Evolutionary conservation across 495 filamentous ascomycete genomes (phyloP).

Genomic region (Penicillium daleae): DNA sequence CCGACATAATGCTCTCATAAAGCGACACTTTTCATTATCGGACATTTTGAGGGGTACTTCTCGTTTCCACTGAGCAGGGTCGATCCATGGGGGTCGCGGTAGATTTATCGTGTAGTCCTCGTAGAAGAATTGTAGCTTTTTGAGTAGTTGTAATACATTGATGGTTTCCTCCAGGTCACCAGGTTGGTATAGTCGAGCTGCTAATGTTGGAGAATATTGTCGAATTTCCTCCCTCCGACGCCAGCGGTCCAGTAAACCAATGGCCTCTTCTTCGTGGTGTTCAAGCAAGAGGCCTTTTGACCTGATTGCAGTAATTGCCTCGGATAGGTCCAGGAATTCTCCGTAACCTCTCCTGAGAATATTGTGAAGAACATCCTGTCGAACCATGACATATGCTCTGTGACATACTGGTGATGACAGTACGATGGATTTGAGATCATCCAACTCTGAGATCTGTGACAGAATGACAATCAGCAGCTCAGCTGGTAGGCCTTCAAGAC

Average conservation of each 20-base stretch:
- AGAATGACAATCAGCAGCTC: constrained; percentile 30
- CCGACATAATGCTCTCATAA: constrained; percentile 27
- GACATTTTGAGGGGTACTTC: constrained; percentile 13
- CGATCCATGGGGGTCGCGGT: constrained; percentile 21
- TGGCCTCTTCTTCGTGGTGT: constrained; percentile 13
- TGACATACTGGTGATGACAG: constrained; percentile 26
- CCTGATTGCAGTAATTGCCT: constrained; percentile 25
- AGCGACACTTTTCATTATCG: constrained; percentile 16
- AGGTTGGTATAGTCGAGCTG: constrained; percentile 3
- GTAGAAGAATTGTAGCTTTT: constrained; percentile 18
- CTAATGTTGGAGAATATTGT: not conserved
- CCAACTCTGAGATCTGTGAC: constrained; percentile 12
- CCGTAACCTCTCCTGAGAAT: constrained; percentile 18
- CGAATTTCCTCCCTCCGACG: constrained; percentile 24
- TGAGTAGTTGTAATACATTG: constrained; percentile 22
- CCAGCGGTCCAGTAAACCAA: constrained; percentile 24
- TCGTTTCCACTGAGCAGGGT: constrained; percentile 12
- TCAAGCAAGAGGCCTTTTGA: constrained; percentile 15
- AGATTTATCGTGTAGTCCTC: constrained; percentile 19
- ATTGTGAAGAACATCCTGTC: constrained; percentile 16
- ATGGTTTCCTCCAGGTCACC: constrained; percentile 11
- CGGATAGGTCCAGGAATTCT: constrained; percentile 16
- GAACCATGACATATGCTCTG: constrained; percentile 23
- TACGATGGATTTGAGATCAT: constrained; percentile 25
- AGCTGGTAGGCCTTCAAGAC: constrained; percentile 26